Evolutionary conservation across 352 stramenopile species (phyloP), one percentile per base, ranked within the genome.

Genomic region (Pythium periplocum): DNA sequence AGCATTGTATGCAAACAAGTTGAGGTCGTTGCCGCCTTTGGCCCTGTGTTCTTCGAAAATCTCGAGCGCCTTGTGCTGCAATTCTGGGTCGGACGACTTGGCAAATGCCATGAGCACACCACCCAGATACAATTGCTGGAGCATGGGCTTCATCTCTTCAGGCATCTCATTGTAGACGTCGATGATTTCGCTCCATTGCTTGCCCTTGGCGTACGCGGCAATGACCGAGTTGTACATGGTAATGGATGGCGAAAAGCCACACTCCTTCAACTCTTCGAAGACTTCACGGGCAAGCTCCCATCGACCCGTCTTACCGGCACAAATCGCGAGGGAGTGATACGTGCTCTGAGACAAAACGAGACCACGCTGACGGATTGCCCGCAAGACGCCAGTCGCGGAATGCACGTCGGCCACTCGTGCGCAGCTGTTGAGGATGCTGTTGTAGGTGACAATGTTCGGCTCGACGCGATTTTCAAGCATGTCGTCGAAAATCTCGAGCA

Each of bases 401-500:
- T 90, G 74, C 12, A 77, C 78, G 55, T 94, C 83, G 4, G 63
- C 72, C 4, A 84, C 71, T 33, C 81, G 79, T 12, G 78, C 83
- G 42, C 83, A 94, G 53, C 77, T 90, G 64, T 92, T 91, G 45
- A 94, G 69, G 34, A 93, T 87, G 55, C 74, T 93, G 62, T 93
- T 93, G 75, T 90, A 90, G 52, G 86, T 90, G 33, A 94, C 62
- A 42, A 90, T 87, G 30, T 69, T 78, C 11, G 80, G 68, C 6
- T 92, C 75, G 31, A 90, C 62, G 30, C 78, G 73, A 58, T 92
- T 76, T 47, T 64, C 70, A 40, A 94, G 66, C 78, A 94, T 87
- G 51, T 94, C 83, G 61, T 91, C 81, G 56, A 94, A 94, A 54
- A 94, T 90, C 64, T 94, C 78, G 38, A 94, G 78, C 64, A 94